Evolutionary conservation across 257 asterid genomes (phyloP), one percentile per base, ranked within the genome.

Genomic region (Linderniella brevidens): DNA sequence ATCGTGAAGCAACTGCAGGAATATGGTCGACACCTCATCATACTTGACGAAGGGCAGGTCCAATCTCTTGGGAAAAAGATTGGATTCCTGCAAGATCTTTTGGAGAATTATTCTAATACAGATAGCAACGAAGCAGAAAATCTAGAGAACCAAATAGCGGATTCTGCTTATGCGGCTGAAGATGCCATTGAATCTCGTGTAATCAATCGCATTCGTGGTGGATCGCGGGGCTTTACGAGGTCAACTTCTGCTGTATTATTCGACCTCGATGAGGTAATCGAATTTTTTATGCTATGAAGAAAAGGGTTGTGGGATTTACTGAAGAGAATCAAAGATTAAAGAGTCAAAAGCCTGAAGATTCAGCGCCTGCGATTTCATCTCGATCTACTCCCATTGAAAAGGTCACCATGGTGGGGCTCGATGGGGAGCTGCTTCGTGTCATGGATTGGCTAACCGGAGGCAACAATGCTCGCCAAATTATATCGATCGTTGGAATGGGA

Each of bases 401-500:
- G n/a, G n/a, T n/a, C n/a, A n/a, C n/a, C n/a, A 6, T 53, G 48
- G 48, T 37, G 19, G 57, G 57, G 2, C 8, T 53, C 11, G 25
- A 53, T 3, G 58, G 20, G 6, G 49, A 53, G 8, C 8, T 25
- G 0, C 12, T 42, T 10, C 11, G 15, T 13, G 4, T 52, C 9
- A 52, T 38, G 19, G 48, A 52, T 8, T 13, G 19, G 20, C 57
- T 52, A 8, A 41, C 41, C 9, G 40, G 40, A 11, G 11, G 8
- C 8, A 14, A n/a, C 10, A 40, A 48, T 18, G 32, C 20, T 9
- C 39, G 19, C 5, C 38, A 41, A 13, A 6, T 11, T 15, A 53
- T 53, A 5, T 29, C 49, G 3, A 19, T 37, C 11, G 15, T 11
- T 19, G 59, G 49, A 4, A 41, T 45, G 29, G 52, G 52, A 15